Conservation (phyloP, 2,329 filamentous ascomycete genomes). For the Calonectria honghensis region DNA sequence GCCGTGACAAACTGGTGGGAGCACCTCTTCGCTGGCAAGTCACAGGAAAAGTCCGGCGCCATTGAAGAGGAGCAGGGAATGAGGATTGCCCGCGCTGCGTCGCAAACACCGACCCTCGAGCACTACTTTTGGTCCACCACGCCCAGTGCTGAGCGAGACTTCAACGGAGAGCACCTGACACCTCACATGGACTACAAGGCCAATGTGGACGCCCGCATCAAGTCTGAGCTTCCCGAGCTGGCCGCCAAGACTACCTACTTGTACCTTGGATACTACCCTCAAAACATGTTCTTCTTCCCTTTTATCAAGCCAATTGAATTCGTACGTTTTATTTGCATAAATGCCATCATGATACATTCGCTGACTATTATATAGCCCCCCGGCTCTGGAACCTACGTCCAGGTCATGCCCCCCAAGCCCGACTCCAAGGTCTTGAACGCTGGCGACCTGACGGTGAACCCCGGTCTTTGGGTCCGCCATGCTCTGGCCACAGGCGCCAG, state of each 20-base stretch:
- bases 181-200: conserved; percentile 42
- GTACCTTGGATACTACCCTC: conserved; percentile 36
- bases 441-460: conserved; percentile 35
- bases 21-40: conserved; percentile 36
- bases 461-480: conserved; percentile 33
- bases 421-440: conserved; percentile 33
- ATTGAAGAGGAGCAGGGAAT: conserved; percentile 36
- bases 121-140: conserved; percentile 39
- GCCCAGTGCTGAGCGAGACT: conserved; percentile 27
- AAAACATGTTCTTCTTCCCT: conserved; percentile 35
- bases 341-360: background rate
- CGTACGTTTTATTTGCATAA: background rate
- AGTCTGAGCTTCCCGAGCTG: conserved; percentile 33
- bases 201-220: conserved; percentile 38
- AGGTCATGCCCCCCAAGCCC: conserved; percentile 28
- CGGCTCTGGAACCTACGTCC: conserved; percentile 30
- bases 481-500: conserved; percentile 26
- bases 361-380: conserved; percentile 1
- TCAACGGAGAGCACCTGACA: conserved; percentile 33
- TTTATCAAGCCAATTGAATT: conserved; percentile 37
- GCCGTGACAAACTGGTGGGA: conserved; percentile 38
- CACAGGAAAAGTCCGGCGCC: conserved; percentile 24
- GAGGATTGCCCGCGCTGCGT: conserved; percentile 32
- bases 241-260: conserved; percentile 32
- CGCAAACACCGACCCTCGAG: conserved; percentile 30